Conservation (phyloP, 257 asterid species). For the Misopates orontium region DNA sequence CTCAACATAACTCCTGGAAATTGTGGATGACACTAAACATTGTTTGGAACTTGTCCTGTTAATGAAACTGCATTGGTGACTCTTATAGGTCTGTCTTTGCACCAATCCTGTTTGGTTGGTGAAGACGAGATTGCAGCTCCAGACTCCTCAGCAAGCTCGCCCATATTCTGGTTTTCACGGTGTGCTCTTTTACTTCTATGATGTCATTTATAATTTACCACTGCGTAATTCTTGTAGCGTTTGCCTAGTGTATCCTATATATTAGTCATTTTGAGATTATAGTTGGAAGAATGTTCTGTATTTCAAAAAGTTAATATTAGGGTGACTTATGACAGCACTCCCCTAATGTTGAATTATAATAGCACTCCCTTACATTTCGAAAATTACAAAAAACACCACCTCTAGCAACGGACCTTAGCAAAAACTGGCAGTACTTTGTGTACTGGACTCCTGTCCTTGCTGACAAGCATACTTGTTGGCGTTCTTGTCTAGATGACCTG, state of each 20-base stretch:
- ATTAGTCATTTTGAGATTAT: no score
- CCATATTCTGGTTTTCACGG: conserved; percentile 93
- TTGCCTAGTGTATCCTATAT: neutral
- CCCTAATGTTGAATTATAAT: no score
- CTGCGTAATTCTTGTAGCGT: neutral
- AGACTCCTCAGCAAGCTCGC: conserved; percentile 69
- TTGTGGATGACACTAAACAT: neutral
- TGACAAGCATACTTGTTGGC: neutral
- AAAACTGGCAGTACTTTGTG: no score
- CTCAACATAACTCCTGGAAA: conserved; percentile 16
- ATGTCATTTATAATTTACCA: conserved; percentile 7
- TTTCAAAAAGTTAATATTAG: no score
- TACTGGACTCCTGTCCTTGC: no score
- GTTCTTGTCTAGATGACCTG: neutral
- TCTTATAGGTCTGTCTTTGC: conserved; percentile 64
- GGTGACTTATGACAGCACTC: no score
- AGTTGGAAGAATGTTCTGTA: no score
- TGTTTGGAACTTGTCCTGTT: conserved; percentile 12
- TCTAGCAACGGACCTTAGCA: no score
- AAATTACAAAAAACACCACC: no score
- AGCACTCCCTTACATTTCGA: no score
- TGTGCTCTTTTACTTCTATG: conserved; percentile 36
- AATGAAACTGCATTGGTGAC: conserved; percentile 20
- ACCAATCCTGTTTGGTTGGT: conserved; percentile 98
- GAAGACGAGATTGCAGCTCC: conserved; percentile 97